Evolutionary conservation across 768 basidiomycete species (phyloP), one percentile per base, ranked within the genome.

Genomic region (Mycena galericulata): DNA sequence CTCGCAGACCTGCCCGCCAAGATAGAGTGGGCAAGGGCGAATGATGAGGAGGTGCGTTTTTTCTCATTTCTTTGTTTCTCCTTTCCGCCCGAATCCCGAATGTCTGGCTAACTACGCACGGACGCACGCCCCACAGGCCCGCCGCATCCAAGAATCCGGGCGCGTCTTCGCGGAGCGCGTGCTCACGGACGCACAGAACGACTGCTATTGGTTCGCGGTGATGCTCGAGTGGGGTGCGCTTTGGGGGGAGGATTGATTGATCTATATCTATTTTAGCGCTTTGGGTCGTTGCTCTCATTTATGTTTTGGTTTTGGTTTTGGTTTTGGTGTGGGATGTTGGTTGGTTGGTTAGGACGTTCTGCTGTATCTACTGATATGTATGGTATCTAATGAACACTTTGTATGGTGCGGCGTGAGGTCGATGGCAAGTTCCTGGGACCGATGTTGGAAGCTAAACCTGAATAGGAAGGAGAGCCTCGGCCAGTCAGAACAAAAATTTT

Each of bases 11-110:
- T 69, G 12, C 49, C 46, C 34, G 66, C 49, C 22, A 68, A 68
- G 45, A 53, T 68, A n/a, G 53, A 62, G 46, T 68, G 66, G 66
- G 66, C 66, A 34, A 32, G 59, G 11, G 53, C 26, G 26, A 61
- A 68, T 40, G 66, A 68, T 32, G 59, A 1, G n/a, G 66, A 68
- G 66, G 66, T 55, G 43, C 30, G 58, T 40, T 14, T 18, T 10
- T 29, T 20, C 15, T 17, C 7, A 10, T 20, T 27, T 22, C 29
- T 27, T 17, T 50, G 2, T 26, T 30, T 50, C 47, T 10, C 7
- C 27, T 50, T 29, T 27, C 47, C 18, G 15, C 27, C 17, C 18
- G 27, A 14, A 17, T 27, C 17, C 24, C 47, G 3, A 43, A 43
- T 43, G 14, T 43, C 41, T 17, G 6, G 34, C 34, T 36, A 36